phyloP scores from a whole-genome alignment of 164 flowering plant species.

The Platanus orientalis region DNA sequence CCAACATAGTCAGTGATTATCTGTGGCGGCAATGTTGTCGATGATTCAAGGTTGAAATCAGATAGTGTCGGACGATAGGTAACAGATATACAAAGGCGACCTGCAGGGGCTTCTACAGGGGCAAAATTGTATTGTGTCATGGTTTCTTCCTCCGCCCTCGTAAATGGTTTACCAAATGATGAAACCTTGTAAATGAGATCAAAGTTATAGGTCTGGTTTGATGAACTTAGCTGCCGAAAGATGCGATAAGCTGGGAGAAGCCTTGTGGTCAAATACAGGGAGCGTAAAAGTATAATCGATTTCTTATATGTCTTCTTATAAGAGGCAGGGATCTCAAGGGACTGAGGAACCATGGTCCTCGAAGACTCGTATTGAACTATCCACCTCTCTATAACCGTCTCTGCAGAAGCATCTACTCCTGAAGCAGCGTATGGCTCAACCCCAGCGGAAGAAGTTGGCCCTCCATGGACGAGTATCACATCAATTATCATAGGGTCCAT shows the following conservation, averaged over 20 bases:
- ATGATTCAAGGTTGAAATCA: slow-evolving; percentile 56
- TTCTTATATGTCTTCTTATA: slow-evolving; percentile 75
- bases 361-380: slow-evolving; percentile 60
- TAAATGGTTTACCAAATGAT: slow-evolving; percentile 59
- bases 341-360: slow-evolving; percentile 28
- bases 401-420: slow-evolving; percentile 20
- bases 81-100: slow-evolving; percentile 60
- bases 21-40: slow-evolving; percentile 47
- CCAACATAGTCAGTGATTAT: slow-evolving; percentile 89
- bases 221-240: slow-evolving; percentile 52
- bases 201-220: slow-evolving; percentile 47
- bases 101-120: slow-evolving; percentile 77
- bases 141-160: slow-evolving; percentile 51
- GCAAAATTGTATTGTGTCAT: slow-evolving; percentile 57
- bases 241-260: slow-evolving; percentile 73
- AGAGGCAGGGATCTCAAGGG: slow-evolving; percentile 31
- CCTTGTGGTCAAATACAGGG: slow-evolving; percentile 65
- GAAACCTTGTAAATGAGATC: slow-evolving; percentile 80
- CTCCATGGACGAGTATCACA: slow-evolving; percentile 62
- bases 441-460: slow-evolving; percentile 18
- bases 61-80: slow-evolving; percentile 59
- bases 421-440: slow-evolving; percentile 18
- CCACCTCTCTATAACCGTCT: slow-evolving; percentile 92
- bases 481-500: slow-evolving; percentile 82
- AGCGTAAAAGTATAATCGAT: slow-evolving; percentile 63